Conservation (phyloP, 1,139 yeast genomes). For the Saccharomyces hybrid region DNA sequence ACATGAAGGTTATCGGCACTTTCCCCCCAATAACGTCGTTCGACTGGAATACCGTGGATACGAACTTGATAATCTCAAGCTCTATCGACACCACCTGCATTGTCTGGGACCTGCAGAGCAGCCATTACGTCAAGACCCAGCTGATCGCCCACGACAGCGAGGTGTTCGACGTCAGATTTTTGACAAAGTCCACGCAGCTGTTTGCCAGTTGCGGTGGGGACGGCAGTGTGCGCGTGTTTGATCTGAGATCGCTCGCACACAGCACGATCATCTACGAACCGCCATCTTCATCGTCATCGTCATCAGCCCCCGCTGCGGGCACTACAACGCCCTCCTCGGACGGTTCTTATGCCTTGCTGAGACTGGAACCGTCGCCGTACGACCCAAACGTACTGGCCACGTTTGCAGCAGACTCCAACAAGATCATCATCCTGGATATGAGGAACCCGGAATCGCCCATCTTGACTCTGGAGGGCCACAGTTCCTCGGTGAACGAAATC, state of each 20-base stretch:
- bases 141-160: slow-evolving; percentile 94
- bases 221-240: slow-evolving; percentile 90
- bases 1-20: slow-evolving; percentile 21
- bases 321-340: slow-evolving; percentile 7
- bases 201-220: slow-evolving; percentile 95
- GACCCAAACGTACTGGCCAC: slow-evolving; percentile 82
- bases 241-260: slow-evolving; percentile 81
- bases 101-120: slow-evolving; percentile 71
- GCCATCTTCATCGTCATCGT: slow-evolving; percentile 6
- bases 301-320: slow-evolving; percentile 4
- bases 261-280: slow-evolving; percentile 79
- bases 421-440: slow-evolving; percentile 69
- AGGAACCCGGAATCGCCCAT: slow-evolving; percentile 84
- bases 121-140: slow-evolving; percentile 82
- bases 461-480: slow-evolving; percentile 60
- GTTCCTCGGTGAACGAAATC: slow-evolving; percentile 59
- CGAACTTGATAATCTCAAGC: slow-evolving; percentile 68
- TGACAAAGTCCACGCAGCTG: slow-evolving; percentile 65
- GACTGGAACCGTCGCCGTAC: slow-evolving; percentile 69
- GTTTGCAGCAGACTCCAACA: slow-evolving; percentile 61
- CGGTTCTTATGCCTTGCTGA: slow-evolving; percentile 37
- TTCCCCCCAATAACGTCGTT: slow-evolving; percentile 85
- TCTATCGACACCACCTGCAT: slow-evolving; percentile 96
- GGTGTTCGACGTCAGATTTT: slow-evolving; percentile 85
- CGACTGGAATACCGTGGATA: slow-evolving; percentile 81